Base-by-base conservation (phyloP, 495 filamentous ascomycete species). In the Aspergillus biplanus region DNA sequence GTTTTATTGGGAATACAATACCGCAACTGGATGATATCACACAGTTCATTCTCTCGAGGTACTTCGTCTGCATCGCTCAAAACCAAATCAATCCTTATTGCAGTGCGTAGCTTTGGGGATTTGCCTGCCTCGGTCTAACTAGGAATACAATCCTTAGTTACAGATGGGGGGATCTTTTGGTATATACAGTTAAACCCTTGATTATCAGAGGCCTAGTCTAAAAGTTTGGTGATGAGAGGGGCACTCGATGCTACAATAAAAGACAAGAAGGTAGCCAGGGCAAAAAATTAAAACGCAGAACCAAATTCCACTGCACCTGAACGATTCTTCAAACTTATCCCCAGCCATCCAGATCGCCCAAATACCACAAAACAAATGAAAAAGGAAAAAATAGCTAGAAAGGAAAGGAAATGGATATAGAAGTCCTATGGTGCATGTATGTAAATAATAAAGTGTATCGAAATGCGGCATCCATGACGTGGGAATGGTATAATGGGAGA, bases 241-340 rank as follows among this genome's bases (percentile, higher is more conserved):
- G 52, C 33, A 50, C 52, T 7, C 15, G 48, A 12, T 3, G 27
- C 37, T n/a, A 58, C 35, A 65, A 46, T 32, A 56, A 59, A 39
- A 31, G 37, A 50, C 32, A 39, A 56, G 35, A 49, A 11, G 44
- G 31, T 12, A 42, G n/a, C 6, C 21, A 55, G 16, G 53, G 16
- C 15, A 58, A 33, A 32, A 12, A 47, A 54, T 47, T 34, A 60
- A 44, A 12, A 18, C 47, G 54, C 18, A 60, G 57, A 59, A 32
- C 63, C 58, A 60, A 50, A 15, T 56, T 35, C 52, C 56, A 56
- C 62, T 56, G 34, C 62, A 48, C 62, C 62, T 47, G 32, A 53
- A 16, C 50, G 27, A 64, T 34, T 55, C 52, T 44, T 50, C 21
- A 15, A 33, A 39, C 32, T 49, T 50, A 21, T 58, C 21, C 56